Base-by-base conservation (phyloP, 495 filamentous ascomycete species). In the Aspergillus sclerotioniger region DNA sequence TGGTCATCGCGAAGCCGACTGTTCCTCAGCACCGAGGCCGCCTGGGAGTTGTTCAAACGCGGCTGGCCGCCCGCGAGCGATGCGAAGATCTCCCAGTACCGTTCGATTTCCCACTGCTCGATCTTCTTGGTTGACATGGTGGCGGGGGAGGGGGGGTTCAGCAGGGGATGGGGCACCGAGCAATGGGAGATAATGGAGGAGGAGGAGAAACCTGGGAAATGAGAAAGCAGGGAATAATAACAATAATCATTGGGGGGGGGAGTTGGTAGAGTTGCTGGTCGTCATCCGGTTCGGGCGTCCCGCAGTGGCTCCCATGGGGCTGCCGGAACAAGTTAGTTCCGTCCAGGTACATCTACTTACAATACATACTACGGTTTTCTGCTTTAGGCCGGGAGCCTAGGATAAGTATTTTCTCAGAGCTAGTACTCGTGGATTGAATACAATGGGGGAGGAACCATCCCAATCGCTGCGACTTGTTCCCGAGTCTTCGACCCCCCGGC, bases 71-170 rank as follows among this genome's bases (percentile, higher is more conserved):
- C 87, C 46, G 78, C 58, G 54, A 96, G 82, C 35, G 91, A 86
- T 54, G 89, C 82, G 77, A 98, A 98, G 73, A 98, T 98, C 78
- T 98, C 96, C 94, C 94, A 98, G 76, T 98, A 98, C 56, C 92
- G 91, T 68, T 96, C 91, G 66, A 98, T 89, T 73, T 98, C 95
- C 78, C 89, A 89, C 70, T 94, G 87, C 66, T 96, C 92, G 72
- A 98, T 98, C 64, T 85, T 85, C 72, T 90, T 89, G 64, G 76
- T 76, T 12, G 91, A 85, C 82, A 90, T 89, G 73, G 75, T 84
- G 67, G 59, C 28, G 45, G 41, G 32, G 53, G 52, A 13, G 45
- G 15, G 45, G 16, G 17, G 20, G 13, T 20, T 3, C n/a, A 32
- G 28, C 7, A 25, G 21, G 46, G 15, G 15, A 15, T 45, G 56